phyloP scores from a whole-genome alignment of 163 green algal genomes.

The Chlorella variabilis region DNA sequence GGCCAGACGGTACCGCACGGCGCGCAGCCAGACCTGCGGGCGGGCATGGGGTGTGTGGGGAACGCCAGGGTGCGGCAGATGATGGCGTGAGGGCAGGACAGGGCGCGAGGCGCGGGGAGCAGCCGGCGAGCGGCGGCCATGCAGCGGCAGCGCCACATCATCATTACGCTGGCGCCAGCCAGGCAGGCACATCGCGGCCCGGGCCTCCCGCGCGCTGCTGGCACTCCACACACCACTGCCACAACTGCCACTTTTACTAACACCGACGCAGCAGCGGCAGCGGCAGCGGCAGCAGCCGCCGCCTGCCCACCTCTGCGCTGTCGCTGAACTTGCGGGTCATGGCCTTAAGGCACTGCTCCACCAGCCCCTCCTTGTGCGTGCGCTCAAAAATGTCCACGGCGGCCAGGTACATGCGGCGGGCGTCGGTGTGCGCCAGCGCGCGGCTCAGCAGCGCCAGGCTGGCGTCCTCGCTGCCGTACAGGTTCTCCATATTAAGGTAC shows the following conservation, averaged over 20 bases:
- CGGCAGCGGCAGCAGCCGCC: not conserved
- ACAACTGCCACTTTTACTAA: not conserved
- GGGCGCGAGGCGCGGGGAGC: too few relatives aligned
- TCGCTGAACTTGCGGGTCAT: conserved; percentile 88
- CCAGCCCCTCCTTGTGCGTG: conserved; percentile 63
- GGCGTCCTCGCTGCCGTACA: conserved; percentile 83
- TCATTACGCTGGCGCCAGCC: too few relatives aligned
- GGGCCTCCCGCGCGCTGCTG: too few relatives aligned
- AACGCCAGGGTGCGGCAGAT: too few relatives aligned
- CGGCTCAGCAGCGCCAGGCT: conserved; percentile 81
- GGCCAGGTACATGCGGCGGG: conserved; percentile 94
- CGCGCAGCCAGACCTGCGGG: conserved; percentile 79
- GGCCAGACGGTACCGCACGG: conserved; percentile 62
- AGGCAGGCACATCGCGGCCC: too few relatives aligned
- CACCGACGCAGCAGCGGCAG: not conserved
- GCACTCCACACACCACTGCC: too few relatives aligned
- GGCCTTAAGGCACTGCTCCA: conserved; percentile 70
- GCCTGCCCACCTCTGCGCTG: conserved; percentile 24
- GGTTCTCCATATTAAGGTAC: conserved; percentile 94
- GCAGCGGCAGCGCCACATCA: too few relatives aligned
- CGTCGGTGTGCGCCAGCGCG: conserved; percentile 82
- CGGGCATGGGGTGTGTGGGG: too few relatives aligned
- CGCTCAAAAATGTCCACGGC: conserved; percentile 79
- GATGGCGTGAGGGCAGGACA: too few relatives aligned
- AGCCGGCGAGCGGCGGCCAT: too few relatives aligned